Evolutionary conservation across 495 filamentous ascomycete genomes (phyloP).

Genomic region (Achaetomiella virescens): DNA sequence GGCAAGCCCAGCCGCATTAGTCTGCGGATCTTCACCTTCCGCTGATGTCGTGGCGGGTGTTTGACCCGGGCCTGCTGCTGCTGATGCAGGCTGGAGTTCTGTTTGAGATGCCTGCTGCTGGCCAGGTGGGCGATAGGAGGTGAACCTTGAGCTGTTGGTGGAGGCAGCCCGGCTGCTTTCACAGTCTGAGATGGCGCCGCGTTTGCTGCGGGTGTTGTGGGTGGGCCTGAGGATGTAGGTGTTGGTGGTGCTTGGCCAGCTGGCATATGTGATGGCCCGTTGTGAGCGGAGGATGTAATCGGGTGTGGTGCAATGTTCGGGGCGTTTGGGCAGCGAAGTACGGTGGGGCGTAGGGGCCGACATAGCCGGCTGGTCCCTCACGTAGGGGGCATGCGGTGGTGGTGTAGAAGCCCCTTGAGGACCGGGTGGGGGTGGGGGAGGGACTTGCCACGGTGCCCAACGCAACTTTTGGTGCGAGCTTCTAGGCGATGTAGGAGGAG

Average conservation of each 20-base stretch:
- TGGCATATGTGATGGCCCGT: background rate
- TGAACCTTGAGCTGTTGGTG: background rate
- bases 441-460: too few relatives aligned
- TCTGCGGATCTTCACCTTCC: background rate
- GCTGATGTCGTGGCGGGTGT: background rate
- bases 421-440: background rate
- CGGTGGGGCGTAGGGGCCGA: slow-evolving; percentile 5
- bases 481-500: background rate
- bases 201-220: background rate
- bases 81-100: background rate
- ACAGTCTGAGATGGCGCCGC: too few relatives aligned
- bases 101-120: background rate
- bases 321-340: background rate
- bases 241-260: background rate
- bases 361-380: background rate
- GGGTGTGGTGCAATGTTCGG: background rate
- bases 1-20: background rate
- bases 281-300: too few relatives aligned
- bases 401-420: background rate
- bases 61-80: background rate
- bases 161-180: background rate
- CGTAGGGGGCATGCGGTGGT: background rate
- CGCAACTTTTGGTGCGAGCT: background rate
- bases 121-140: background rate
- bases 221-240: background rate